Base-by-base conservation (phyloP, 75 land plant genomes). In the Adiantum capillusveneris region DNA sequence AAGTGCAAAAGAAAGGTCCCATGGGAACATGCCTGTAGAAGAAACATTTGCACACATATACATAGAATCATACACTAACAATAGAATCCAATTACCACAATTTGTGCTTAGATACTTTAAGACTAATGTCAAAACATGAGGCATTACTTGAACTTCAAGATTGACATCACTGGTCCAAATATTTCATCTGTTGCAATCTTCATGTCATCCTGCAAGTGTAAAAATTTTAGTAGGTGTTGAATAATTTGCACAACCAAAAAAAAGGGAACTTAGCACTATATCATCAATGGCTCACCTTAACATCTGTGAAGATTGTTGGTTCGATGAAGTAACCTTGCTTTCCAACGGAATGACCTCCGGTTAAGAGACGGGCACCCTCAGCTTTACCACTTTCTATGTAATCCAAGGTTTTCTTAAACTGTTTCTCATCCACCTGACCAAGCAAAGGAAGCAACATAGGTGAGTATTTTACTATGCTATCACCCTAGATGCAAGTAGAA, bases 221-320 rank as follows among this genome's bases (percentile, higher is more conserved):
- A n/a, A n/a, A n/a, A n/a, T n/a, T n/a, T n/a, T n/a, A n/a, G n/a
- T n/a, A n/a, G n/a, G n/a, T n/a, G n/a, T n/a, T n/a, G n/a, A n/a
- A n/a, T n/a, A n/a, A n/a, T n/a, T n/a, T n/a, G n/a, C n/a, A n/a
- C n/a, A n/a, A n/a, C n/a, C n/a, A n/a, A n/a, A n/a, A 11, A 25
- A 1, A 17, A 12, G 17, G 14, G 12, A 43, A 43, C 17, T 43
- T 43, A 43, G 44, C 17, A 17, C 16, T 19, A 11, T 11, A 53
- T 21, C 16, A 19, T 12, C 20, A 53, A 13, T 53, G 54, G 9
- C 5, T 58, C 50, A 84, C 88, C 75, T 73, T 66, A 26, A 88
- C 90, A 71, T 94, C 85, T 16, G 83, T 62, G 57, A 94, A 94
- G 20, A 94, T 65, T 6, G 98, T 94, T 1, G 98, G 98, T 62